A percentile compares a stretch with the other conserved stretches of the same genome.
These are phyloP conservation scores for Metschnikowia orientalis DNA, from an alignment of 805 yeast genomes.

Conservation along the genomic window DNA sequence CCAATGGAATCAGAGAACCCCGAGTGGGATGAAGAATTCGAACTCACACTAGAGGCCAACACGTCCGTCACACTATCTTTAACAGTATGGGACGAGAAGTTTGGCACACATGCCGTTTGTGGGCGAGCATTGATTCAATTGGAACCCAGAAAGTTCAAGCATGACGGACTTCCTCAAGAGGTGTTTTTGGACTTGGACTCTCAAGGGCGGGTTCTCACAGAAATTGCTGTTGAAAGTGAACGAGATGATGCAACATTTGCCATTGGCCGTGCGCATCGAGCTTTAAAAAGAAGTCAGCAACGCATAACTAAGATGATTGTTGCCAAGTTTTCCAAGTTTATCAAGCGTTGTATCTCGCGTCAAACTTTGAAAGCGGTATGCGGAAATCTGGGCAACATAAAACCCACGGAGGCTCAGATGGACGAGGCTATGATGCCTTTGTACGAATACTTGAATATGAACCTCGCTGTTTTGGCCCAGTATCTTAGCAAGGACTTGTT, in stretches of 20 bases:
- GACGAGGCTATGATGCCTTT: slow-evolving; percentile 69
- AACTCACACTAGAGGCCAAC: slow-evolving; percentile 39
- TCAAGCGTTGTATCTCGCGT: slow-evolving; percentile 54
- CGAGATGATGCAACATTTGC: slow-evolving; percentile 75
- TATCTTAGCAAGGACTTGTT: slow-evolving; percentile 53
- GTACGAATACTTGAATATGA: slow-evolving; percentile 68
- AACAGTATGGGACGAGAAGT: slow-evolving; percentile 66
- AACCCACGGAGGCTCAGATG: slow-evolving; percentile 44
- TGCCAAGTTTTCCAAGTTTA: slow-evolving; percentile 63
- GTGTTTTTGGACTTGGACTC: slow-evolving; percentile 55
- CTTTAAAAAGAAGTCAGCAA: slow-evolving; percentile 59
- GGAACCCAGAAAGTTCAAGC: slow-evolving; percentile 58
- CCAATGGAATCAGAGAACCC: slow-evolving; percentile 63
- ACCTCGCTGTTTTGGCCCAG: slow-evolving; percentile 59
- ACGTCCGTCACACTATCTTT: slow-evolving; percentile 47
- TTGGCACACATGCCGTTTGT: slow-evolving; percentile 55
- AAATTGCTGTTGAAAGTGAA: slow-evolving; percentile 75
- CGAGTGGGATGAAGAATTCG: slow-evolving; percentile 85
- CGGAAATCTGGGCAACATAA: slow-evolving; percentile 43
- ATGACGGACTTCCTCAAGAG: slow-evolving; percentile 66
- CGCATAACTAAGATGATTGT: slow-evolving; percentile 67
- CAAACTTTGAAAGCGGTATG: slow-evolving; percentile 53
- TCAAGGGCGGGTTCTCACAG: slow-evolving; percentile 63
- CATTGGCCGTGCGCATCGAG: slow-evolving; percentile 70
- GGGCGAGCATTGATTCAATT: slow-evolving; percentile 60